These are phyloP conservation scores for Cucurbita maxima DNA, from an alignment of 306 rosid genomes.

Conservation along the genomic window DNA sequence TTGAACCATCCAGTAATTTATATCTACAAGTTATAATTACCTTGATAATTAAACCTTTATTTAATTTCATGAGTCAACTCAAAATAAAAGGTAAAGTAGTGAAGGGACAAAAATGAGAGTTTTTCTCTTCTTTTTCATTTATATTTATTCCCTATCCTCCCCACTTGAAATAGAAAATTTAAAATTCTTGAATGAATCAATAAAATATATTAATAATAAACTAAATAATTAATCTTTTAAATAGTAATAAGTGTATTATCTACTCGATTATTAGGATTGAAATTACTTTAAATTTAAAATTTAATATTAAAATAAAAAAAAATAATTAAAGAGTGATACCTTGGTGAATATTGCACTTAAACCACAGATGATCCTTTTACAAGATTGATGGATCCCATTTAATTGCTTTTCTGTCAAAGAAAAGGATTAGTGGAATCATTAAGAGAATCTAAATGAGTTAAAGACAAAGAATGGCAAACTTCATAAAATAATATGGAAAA, in stretches of 20 bases:
- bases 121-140: background rate
- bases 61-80: background rate
- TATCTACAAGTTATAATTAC: background rate
- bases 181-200: background rate
- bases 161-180: no score
- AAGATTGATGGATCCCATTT: background rate
- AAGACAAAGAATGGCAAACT: background rate
- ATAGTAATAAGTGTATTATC: no score
- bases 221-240: no score
- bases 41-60: background rate
- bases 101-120: no score
- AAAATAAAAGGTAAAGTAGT: background rate
- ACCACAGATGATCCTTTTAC: background rate
- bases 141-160: no score
- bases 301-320: background rate
- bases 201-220: background rate
- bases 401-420: conserved; percentile 1
- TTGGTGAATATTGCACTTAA: background rate
- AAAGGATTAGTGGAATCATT: background rate
- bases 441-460: background rate
- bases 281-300: background rate
- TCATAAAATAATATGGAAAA: background rate
- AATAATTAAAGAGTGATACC: background rate
- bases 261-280: no score
- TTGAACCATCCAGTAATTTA: no score